These are phyloP conservation scores for Rosa chinensis DNA, from an alignment of 306 rosid genomes.

Conservation along the genomic window DNA sequence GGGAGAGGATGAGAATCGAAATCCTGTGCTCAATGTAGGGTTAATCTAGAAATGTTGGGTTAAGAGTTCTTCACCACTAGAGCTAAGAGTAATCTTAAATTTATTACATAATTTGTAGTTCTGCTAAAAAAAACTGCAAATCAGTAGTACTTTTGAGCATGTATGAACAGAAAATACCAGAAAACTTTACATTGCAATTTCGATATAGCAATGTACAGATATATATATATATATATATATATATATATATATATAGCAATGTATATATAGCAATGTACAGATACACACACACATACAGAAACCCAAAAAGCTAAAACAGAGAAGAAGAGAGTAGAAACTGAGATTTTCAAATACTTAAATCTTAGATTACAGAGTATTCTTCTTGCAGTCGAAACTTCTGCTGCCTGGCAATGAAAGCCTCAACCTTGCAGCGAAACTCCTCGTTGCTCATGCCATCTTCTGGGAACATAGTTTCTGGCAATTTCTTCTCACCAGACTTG, in stretches of 20 bases:
- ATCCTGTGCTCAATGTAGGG: background rate
- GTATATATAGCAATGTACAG: no score
- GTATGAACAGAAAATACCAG: conserved; percentile 5
- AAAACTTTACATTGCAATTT: background rate
- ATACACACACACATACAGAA: background rate
- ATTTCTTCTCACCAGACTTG: conserved; percentile 15
- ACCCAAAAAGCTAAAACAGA: background rate
- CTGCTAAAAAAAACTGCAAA: background rate
- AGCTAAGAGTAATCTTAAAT: background rate
- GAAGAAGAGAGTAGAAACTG: background rate
- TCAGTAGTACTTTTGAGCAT: background rate
- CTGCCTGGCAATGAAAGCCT: conserved; percentile 78
- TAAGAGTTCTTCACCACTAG: background rate
- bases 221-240: background rate
- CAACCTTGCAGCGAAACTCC: conserved; percentile 73
- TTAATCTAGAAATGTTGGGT: background rate
- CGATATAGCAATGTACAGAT: conserved; percentile 3
- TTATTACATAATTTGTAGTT: background rate
- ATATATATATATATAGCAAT: no score
- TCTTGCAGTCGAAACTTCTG: conserved; percentile 68
- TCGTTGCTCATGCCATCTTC: conserved; percentile 75
- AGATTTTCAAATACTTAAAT: background rate
- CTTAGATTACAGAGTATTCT: conserved; percentile 19
- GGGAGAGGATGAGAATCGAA: background rate
- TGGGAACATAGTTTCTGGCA: conserved; percentile 21